phyloP scores from a whole-genome alignment of 768 basidiomycete genomes.

The Lactifluus volemus region DNA sequence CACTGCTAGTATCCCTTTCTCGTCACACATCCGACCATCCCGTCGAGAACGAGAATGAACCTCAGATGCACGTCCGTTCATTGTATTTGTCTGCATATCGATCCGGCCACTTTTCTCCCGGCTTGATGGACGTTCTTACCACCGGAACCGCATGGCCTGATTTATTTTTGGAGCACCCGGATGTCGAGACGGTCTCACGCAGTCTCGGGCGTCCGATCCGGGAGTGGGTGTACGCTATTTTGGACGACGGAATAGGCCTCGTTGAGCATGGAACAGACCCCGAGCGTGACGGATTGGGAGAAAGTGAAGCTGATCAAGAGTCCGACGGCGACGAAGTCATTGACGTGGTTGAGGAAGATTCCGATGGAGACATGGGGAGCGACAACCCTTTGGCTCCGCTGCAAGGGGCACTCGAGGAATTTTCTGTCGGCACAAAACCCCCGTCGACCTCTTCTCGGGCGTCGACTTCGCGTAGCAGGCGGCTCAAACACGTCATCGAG shows the following conservation, averaged over 20 bases:
- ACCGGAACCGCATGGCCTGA: slow-evolving; percentile 63
- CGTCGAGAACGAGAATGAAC: slow-evolving; percentile 4
- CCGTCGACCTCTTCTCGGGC: slow-evolving; percentile 32
- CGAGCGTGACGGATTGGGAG: slow-evolving; percentile 21
- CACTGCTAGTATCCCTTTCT: slow-evolving; percentile 45
- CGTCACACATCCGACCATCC: slow-evolving; percentile 25
- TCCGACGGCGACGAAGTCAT: slow-evolving; percentile 53
- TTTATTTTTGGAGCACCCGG: slow-evolving; percentile 72
- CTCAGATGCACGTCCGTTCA: slow-evolving; percentile 30
- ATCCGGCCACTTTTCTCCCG: slow-evolving; percentile 45
- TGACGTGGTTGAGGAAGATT: slow-evolving; percentile 58
- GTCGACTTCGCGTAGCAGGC: slow-evolving; percentile 17
- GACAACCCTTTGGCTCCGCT: slow-evolving; percentile 59
- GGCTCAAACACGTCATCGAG: slow-evolving; percentile 35
- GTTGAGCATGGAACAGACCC: slow-evolving; percentile 27
- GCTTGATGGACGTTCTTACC: slow-evolving; percentile 49
- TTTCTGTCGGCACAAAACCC: slow-evolving; percentile 32
- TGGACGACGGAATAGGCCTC: slow-evolving; percentile 62
- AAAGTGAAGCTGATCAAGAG: slow-evolving; percentile 29
- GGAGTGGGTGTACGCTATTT: slow-evolving; percentile 55
- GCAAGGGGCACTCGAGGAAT: slow-evolving; percentile 54
- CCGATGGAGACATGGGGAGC: slow-evolving; percentile 34
- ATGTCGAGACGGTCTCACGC: slow-evolving; percentile 54
- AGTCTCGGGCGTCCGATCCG: slow-evolving; percentile 57
- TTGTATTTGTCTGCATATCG: slow-evolving; percentile 59